Base-by-base conservation (phyloP, 1,139 yeast species). In the Yamadazyma siamensis region DNA sequence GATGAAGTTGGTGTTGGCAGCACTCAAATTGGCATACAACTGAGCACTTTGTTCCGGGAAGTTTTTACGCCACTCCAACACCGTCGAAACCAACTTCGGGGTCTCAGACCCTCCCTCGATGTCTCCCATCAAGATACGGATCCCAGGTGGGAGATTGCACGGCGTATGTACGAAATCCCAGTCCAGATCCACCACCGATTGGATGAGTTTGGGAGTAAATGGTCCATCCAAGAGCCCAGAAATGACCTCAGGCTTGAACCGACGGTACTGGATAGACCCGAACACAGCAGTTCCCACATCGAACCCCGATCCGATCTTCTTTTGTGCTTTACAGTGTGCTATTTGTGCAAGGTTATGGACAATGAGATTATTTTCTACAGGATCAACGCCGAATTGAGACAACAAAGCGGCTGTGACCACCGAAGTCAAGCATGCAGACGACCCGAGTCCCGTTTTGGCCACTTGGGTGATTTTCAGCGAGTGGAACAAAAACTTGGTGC, bases 241-340 rank as follows among this genome's bases (percentile, higher is more conserved):
- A 23, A 83, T 71, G 20, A 78, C 43, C 8, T 42, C 47, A 0
- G 88, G 85, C 6, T 61, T 59, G 49, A 91, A 91, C 38, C 98
- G 65, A 23, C 75, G 69, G 55, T 91, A 91, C 5, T 79, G 70
- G 27, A 89, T 83, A 0, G 96, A 84, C 3, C 98, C 98, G 56
- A 72, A 91, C 0, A 86, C 81, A 0, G 98, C 98, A 6, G 97
- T 81, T 0, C 95, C 97, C 25, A 94, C 94, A 52, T 91, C 98
- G 54, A 91, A 91, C 0, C 98, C 98, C 3, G 96, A 86, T 0
- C 98, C 98, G 16, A 91, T 80, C 54, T 94, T 94, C 26, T 86
- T 85, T 53, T 91, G 98, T 2, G 98, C 97, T 34, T 75, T 73
- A 54, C 96, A 89, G 54, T 91, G 98, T 1, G 95, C 84, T 9